Percentiles rank a stretch among this genome's conserved stretches.
These are phyloP conservation scores for Cercospora sesami DNA, from an alignment of 2,329 filamentous ascomycete species.

Conservation along the genomic window DNA sequence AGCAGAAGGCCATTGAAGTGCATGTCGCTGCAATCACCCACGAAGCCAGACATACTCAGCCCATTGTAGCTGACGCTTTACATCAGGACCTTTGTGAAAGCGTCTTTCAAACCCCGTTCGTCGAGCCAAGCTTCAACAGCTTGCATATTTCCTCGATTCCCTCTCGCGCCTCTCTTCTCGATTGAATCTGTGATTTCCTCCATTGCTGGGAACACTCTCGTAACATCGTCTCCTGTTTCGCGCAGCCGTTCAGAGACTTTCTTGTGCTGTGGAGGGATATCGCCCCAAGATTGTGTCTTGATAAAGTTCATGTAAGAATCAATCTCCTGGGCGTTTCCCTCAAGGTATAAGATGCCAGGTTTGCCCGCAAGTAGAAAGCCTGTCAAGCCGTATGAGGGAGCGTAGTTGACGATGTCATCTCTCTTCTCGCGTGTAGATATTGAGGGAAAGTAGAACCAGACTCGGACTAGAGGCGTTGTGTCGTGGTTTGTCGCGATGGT, in stretches of 20 bases:
- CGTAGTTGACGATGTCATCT: constrained; percentile 57
- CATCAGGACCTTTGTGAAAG: constrained; percentile 47
- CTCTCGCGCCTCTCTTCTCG: constrained; percentile 51
- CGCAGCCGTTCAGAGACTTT: constrained; percentile 60
- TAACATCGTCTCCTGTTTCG: constrained; percentile 40
- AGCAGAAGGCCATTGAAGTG: neutral
- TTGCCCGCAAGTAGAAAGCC: constrained; percentile 63
- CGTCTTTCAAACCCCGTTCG: constrained; percentile 48
- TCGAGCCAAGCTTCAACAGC: constrained; percentile 54
- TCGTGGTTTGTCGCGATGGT: neutral
- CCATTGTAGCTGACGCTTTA: constrained; percentile 7
- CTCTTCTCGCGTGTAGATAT: constrained; percentile 61
- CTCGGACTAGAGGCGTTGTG: constrained; percentile 47
- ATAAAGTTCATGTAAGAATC: constrained; percentile 64
- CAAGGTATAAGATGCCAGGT: constrained; percentile 56
- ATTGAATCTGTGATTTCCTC: constrained; percentile 56
- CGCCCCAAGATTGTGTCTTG: constrained; percentile 63
- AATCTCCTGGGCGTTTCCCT: constrained; percentile 51
- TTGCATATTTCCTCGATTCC: constrained; percentile 56
- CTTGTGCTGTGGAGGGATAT: constrained; percentile 62
- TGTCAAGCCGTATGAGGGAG: constrained; percentile 55
- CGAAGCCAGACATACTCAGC: neutral
- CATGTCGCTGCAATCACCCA: neutral
- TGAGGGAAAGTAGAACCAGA: constrained; percentile 66
- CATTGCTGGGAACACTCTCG: constrained; percentile 57